Evolutionary conservation across 805 yeast genomes (phyloP).

Genomic region (Grigorovia humatica): DNA sequence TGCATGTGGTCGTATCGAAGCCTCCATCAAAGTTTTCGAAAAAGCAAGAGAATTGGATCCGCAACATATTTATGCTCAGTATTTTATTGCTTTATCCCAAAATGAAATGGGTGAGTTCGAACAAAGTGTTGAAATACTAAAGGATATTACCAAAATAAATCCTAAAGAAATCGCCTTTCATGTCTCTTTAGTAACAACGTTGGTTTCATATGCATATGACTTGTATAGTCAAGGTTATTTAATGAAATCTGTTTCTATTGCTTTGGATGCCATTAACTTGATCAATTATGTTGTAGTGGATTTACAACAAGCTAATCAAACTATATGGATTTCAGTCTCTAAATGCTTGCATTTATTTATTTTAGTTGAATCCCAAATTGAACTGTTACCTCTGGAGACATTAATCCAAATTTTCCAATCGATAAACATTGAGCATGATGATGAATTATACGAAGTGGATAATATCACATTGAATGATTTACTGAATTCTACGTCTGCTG

Average conservation of each 20-base stretch:
- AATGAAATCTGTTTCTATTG: slow-evolving; percentile 49
- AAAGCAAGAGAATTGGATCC: slow-evolving; percentile 49
- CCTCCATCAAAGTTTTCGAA: slow-evolving; percentile 72
- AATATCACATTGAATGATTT: slow-evolving; percentile 12
- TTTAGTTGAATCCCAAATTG: slow-evolving; percentile 43
- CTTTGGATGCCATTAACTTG: slow-evolving; percentile 35
- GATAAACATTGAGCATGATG: slow-evolving; percentile 11
- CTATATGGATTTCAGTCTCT: slow-evolving; percentile 57
- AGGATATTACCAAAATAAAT: slow-evolving; percentile 31
- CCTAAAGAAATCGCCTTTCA: slow-evolving; percentile 44
- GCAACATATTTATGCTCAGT: slow-evolving; percentile 49
- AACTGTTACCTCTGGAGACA: slow-evolving; percentile 38
- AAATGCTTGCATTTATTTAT: slow-evolving; percentile 47
- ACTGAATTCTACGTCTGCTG: slow-evolving; percentile 15
- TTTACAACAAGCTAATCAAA: slow-evolving; percentile 31
- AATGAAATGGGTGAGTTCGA: slow-evolving; percentile 57
- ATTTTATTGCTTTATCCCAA: slow-evolving; percentile 56
- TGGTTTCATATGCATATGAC: slow-evolving; percentile 42
- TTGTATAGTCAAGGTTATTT: slow-evolving; percentile 51
- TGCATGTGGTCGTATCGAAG: slow-evolving; percentile 75
- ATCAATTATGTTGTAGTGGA: slow-evolving; percentile 12
- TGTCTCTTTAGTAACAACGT: slow-evolving; percentile 46
- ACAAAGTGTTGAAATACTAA: slow-evolving; percentile 43
- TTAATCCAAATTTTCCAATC: slow-evolving; percentile 25
- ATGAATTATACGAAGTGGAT: slow-evolving; percentile 23